Evolutionary conservation across 306 rosid species (phyloP), one percentile per base, ranked within the genome.

Genomic region (Herpetospermum pedunculosum): DNA sequence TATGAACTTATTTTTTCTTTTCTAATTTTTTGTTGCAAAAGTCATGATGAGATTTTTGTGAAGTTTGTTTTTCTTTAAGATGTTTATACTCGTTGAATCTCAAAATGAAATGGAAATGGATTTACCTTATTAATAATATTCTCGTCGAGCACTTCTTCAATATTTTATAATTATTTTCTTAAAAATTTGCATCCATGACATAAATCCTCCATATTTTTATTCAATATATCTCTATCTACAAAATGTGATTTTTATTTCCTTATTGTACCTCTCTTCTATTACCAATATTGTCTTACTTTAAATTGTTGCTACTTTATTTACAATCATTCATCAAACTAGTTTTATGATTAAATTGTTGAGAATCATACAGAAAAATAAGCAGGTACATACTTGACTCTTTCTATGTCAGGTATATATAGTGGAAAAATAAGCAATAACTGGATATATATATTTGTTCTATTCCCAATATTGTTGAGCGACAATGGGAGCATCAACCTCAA

Each of bases 401-500:
- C 73, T 41, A 2, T 37, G 30, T 68, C 73, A 40, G 73, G 73
- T 40, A 37, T 25, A 63, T 63, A 13, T 15, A 1, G 32, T 68
- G 37, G 37, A 38, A 38, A 65, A 38, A 65, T 65, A 65, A 13
- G 30, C 37, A 68, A 23, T 68, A 12, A 23, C 73, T 37, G 53
- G 53, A 68, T 23, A 12, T 23, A n/a, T 18, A 43, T 25, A 12
- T 23, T 40, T 25, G 35, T 43, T 43, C 3, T 23, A 41, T 68
- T 47, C 30, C 21, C 30, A 13, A 25, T 15, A 43, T 68, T 67
- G 14, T 73, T 40, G 38, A 23, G 78, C 19, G 47, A 75, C 23
- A 72, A 89, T 91, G 98, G 98, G 97, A 53, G 94, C 91, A 25
- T 86, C 98, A 23, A 55, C 77, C n/a, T 94, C 98, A 52, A 65